Base-by-base conservation (phyloP, 148 eudicot species). In the Heliamphora exappendiculata region DNA sequence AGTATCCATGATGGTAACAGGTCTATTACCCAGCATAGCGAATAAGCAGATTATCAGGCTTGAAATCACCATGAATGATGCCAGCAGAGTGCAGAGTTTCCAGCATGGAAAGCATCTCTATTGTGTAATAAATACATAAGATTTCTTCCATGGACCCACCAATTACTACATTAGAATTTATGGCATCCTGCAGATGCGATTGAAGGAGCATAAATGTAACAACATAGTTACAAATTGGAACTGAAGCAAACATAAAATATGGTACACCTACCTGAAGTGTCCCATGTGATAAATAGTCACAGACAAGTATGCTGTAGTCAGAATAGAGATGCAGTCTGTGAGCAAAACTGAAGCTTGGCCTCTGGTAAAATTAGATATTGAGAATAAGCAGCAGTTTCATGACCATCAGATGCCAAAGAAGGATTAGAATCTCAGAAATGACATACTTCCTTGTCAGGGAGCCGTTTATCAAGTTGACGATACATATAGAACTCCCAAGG, bases 401-500 rank as follows among this genome's bases (percentile, higher is more conserved):
- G 49, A 60, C 51, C 36, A 47, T 19, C 1, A 41, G 17, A 51
- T 37, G 37, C 66, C 22, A 50, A 68, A 12, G 51, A 81, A 66
- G 31, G 20, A 19, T 79, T 47, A 53, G 7, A 55, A 28, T 65
- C 36, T 19, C 33, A 80, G 78, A 72, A 82, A 50, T 3, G 60
- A 29, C 90, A 78, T 87, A 95, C 98, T 73, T 85, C 85, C 76
- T 84, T 84, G 1, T 80, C 84, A 73, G 88, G 81, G 59, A 95
- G 82, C 45, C 89, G 87, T 75, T 58, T 80, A 84, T 95, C 98
- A 82, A 95, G 96, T 80, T 88, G 97, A 70, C 97, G 88, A 78
- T 95, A 95, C 85, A 95, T 89, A 86, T 91, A 91, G 80, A 95
- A 95, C 83, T 95, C 98, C 98, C 98, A 95, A 34, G 94, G 86